These are phyloP conservation scores for Escallonia rubra DNA, from an alignment of 129 eudicot species.

Conservation along the genomic window DNA sequence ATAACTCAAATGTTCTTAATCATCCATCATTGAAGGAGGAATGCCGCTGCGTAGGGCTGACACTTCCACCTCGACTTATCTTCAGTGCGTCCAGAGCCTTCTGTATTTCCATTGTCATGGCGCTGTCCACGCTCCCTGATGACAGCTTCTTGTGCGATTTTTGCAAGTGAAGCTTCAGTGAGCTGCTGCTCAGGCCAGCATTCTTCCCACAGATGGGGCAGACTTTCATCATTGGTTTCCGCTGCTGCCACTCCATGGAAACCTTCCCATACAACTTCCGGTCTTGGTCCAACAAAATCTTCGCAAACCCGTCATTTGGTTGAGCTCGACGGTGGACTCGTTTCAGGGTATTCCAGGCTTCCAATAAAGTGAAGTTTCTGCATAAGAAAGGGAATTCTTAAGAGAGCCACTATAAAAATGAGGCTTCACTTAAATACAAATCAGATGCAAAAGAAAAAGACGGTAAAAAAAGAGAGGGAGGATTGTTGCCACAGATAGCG, in stretches of 20 bases:
- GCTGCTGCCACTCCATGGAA: slow-evolving; percentile 97
- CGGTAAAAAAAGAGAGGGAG: too few species aligned
- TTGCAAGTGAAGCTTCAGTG: slow-evolving; percentile 89
- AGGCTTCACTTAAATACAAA: too few species aligned
- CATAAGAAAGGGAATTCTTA: slow-evolving; percentile 1
- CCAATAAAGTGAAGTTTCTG: slow-evolving; percentile 69
- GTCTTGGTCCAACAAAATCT: slow-evolving; percentile 71
- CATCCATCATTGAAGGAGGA: slow-evolving; percentile 44
- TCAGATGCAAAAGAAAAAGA: too few species aligned
- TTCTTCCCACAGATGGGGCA: slow-evolving; percentile 95
- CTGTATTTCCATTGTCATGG: slow-evolving; percentile 94
- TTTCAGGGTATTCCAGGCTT: slow-evolving; percentile 81
- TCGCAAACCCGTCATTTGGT: slow-evolving; percentile 95
- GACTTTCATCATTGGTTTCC: slow-evolving; percentile 75
- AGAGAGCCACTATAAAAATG: too few species aligned
- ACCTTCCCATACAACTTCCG: slow-evolving; percentile 71
- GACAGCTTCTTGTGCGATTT: slow-evolving; percentile 86
- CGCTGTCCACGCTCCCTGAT: slow-evolving; percentile 97
- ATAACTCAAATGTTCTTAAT: neutral
- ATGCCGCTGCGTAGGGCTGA: slow-evolving; percentile 58
- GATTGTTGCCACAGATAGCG: too few species aligned
- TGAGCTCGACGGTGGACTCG: slow-evolving; percentile 91
- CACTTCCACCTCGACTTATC: slow-evolving; percentile 69
- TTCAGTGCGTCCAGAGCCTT: slow-evolving; percentile 76
- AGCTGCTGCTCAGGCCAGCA: slow-evolving; percentile 89